Conservation (phyloP, 192 early-diverging fungal genomes). For the Backusella macrospora region DNA sequence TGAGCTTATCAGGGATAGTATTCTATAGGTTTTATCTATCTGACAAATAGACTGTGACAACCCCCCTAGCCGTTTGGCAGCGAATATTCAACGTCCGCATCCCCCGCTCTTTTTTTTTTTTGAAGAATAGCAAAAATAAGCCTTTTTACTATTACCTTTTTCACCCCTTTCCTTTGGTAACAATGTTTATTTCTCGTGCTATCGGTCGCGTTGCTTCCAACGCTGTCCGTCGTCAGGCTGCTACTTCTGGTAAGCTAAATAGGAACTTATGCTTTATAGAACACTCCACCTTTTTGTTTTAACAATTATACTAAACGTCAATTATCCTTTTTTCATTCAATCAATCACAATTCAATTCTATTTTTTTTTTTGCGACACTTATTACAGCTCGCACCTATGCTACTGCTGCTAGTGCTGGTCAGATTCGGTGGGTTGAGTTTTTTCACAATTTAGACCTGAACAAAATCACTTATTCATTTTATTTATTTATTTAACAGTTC, state of each 20-base stretch:
- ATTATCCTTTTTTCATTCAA: background rate
- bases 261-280: background rate
- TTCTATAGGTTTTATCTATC: background rate
- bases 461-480: background rate
- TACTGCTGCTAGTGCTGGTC: slow-evolving; percentile 27
- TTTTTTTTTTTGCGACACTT: slow-evolving; percentile 8
- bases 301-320: background rate
- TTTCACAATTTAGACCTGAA: background rate
- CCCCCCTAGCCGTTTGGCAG: slow-evolving; percentile 20
- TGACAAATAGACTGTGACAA: background rate
- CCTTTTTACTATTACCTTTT: slow-evolving; percentile 18
- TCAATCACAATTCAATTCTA: background rate
- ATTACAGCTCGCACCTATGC: slow-evolving; percentile 49
- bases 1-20: background rate
- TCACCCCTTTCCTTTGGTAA: slow-evolving; percentile 32
- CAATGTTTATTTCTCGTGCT: slow-evolving; percentile 34
- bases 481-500: slow-evolving; percentile 72
- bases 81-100: slow-evolving; percentile 20
- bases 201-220: slow-evolving; percentile 34
- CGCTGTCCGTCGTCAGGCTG: slow-evolving; percentile 31
- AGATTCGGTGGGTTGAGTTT: slow-evolving; percentile 33
- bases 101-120: slow-evolving; percentile 18
- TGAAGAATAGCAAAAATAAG: slow-evolving; percentile 28
- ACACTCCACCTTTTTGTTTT: background rate
- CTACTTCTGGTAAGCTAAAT: slow-evolving; percentile 18